These are phyloP conservation scores for Trypanosoma scelopori DNA, from an alignment of 208 protist species.

Conservation along the genomic window DNA sequence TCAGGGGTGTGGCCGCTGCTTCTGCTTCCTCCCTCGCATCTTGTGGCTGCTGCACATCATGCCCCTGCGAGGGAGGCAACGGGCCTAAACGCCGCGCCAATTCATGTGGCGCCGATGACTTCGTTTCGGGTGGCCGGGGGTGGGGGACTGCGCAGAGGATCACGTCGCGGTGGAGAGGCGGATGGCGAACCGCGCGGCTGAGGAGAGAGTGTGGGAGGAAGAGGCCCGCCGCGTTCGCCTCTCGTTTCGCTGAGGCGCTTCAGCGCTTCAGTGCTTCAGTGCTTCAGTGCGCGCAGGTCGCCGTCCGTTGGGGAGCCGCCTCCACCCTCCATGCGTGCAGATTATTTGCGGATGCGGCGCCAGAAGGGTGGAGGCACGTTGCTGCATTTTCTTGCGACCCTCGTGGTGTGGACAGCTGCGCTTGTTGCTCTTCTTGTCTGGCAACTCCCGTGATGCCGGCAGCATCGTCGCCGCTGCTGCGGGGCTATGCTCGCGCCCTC, in stretches of 20 bases:
- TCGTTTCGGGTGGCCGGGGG: no score
- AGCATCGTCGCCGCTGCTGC: neutral
- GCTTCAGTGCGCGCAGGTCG: neutral
- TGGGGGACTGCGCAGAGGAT: neutral
- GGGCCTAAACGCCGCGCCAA: no score
- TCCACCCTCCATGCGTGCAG: conserved; percentile 1
- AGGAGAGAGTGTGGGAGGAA: neutral
- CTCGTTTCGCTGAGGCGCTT: conserved; percentile 3
- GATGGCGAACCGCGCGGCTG: neutral
- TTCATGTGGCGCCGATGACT: no score
- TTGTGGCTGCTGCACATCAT: no score
- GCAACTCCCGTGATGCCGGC: neutral
- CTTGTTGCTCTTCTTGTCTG: conserved; percentile 3
- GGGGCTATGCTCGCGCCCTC: no score
- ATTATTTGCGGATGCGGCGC: conserved; percentile 14
- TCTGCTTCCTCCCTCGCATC: no score
- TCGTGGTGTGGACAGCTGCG: conserved; percentile 1
- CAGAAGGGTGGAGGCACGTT: neutral
- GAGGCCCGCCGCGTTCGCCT: neutral
- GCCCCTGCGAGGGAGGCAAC: no score
- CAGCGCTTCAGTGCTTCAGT: conserved; percentile 2
- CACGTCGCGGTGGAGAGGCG: neutral
- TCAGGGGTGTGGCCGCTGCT: no score
- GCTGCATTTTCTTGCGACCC: neutral
- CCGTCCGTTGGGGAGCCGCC: neutral